Evolutionary conservation across 345 rosid species (phyloP), one percentile per base, ranked within the genome.

Genomic region (Euphorbia tirucalli): DNA sequence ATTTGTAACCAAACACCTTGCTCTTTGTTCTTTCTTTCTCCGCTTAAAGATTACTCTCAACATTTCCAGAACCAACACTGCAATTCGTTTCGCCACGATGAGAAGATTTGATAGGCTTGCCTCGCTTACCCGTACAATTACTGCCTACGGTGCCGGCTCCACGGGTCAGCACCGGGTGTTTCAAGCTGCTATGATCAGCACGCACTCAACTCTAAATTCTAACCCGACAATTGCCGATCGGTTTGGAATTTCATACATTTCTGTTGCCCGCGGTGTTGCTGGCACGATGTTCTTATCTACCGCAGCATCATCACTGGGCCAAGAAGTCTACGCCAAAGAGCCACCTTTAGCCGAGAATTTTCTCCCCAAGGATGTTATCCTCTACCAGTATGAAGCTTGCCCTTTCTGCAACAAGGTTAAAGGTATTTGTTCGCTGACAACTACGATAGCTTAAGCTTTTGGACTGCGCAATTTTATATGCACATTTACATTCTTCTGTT

Each of bases 351-450:
- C 93, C 21, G 77, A 69, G 73, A 90, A 82, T 72, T 80, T 85
- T 50, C 67, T 73, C 9, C 91, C 88, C 41, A 84, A 80, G 25
- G 96, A 95, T 41, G 90, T 92, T 13, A 88, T 92, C 65, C 87
- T 92, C 10, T 95, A 95, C 79, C 99, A 95, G 85, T 95, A 90
- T 72, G 96, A 92, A 72, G 97, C 99, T 65, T 95, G 97, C 77
- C 97, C 97, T 75, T 95, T 95, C 78, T 90, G 97, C 84, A 95
- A 95, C 83, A 95, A 95, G 82, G 88, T 92, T 66, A 92, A 88
- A 90, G 93, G 96, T 93, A 77, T 44, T 1, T 27, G 61, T 27
- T 48, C 39, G 35, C 3, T 68, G 11, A 52, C 59, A 31, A 19
- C 3, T 31, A 1, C 4, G 10, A 2, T 8, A 9, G 15, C 21